Conservation (phyloP, 352 stramenopile species). For the Phytopythium montanum region DNA sequence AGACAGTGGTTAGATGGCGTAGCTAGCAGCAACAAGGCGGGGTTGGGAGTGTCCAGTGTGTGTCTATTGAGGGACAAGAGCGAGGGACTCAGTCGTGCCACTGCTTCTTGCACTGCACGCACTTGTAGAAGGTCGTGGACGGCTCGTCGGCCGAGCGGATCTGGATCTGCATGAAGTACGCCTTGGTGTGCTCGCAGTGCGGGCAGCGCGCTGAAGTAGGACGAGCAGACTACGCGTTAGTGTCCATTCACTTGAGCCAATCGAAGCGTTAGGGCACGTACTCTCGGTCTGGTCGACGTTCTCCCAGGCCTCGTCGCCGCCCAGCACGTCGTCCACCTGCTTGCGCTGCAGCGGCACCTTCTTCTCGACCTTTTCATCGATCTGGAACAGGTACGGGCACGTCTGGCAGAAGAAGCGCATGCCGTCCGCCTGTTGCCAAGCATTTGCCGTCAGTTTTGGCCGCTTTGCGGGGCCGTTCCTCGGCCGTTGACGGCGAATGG, state of each 20-base stretch:
- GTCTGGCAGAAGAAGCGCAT: conserved; percentile 91
- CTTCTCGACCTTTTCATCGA: conserved; percentile 87
- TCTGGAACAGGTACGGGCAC: conserved; percentile 88
- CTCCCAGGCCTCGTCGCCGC: conserved; percentile 96
- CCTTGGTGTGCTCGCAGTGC: conserved; percentile 93
- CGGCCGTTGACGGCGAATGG: neutral
- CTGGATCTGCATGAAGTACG: conserved; percentile 99
- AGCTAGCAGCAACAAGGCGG: neutral
- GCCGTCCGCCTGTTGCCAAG: conserved; percentile 52
- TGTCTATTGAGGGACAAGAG: neutral
- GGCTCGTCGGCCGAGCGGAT: conserved; percentile 98
- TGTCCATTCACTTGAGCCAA: no score
- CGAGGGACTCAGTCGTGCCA: conserved; percentile 89
- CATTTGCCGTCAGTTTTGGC: neutral
- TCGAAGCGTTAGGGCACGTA: no score
- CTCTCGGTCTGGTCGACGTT: conserved; percentile 97
- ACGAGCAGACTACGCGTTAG: conserved; percentile 2
- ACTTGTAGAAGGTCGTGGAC: conserved; percentile 99
- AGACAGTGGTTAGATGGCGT: neutral
- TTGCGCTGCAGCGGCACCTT: conserved; percentile 93
- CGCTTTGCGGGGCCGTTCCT: neutral
- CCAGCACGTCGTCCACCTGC: conserved; percentile 98
- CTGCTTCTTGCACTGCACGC: conserved; percentile 96
- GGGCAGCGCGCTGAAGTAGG: conserved; percentile 84
- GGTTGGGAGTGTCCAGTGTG: neutral